Conservation (phyloP, 345 rosid genomes). For the Eucalyptus viminalis region DNA sequence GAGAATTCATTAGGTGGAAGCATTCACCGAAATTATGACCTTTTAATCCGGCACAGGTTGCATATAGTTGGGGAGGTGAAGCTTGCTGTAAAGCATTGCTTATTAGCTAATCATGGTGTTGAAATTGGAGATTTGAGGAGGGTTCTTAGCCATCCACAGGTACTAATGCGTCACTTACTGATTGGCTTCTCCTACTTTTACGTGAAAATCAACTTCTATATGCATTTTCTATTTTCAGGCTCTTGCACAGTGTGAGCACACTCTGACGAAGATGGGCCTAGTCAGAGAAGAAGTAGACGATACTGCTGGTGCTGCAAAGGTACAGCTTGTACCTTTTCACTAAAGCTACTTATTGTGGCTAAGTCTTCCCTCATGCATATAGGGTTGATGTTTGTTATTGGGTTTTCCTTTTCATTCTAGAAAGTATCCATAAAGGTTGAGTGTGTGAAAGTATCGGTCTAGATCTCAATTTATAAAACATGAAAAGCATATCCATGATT, state of each 20-base stretch:
- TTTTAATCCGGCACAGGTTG: slow-evolving; percentile 78
- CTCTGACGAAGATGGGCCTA: slow-evolving; percentile 70
- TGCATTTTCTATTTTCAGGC: slow-evolving; percentile 33
- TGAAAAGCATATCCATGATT: neutral
- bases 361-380: neutral
- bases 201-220: neutral
- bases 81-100: slow-evolving; percentile 83
- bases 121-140: slow-evolving; percentile 63
- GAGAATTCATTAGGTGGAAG: slow-evolving; percentile 99
- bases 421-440: neutral
- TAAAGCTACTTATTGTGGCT: neutral
- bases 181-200: neutral
- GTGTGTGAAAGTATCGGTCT: neutral
- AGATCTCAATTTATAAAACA: neutral
- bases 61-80: slow-evolving; percentile 98
- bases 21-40: slow-evolving; percentile 95
- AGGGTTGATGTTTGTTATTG: neutral
- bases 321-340: neutral
- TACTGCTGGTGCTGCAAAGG: slow-evolving; percentile 99
- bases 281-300: slow-evolving; percentile 90
- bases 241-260: slow-evolving; percentile 92
- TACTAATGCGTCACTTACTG: neutral
- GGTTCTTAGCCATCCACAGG: slow-evolving; percentile 99
- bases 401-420: neutral
- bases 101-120: slow-evolving; percentile 84